Percentiles rank a stretch among this genome's conserved stretches.
phyloP scores from a whole-genome alignment of 2,329 filamentous ascomycete genomes.

The Penicillium sp. region DNA sequence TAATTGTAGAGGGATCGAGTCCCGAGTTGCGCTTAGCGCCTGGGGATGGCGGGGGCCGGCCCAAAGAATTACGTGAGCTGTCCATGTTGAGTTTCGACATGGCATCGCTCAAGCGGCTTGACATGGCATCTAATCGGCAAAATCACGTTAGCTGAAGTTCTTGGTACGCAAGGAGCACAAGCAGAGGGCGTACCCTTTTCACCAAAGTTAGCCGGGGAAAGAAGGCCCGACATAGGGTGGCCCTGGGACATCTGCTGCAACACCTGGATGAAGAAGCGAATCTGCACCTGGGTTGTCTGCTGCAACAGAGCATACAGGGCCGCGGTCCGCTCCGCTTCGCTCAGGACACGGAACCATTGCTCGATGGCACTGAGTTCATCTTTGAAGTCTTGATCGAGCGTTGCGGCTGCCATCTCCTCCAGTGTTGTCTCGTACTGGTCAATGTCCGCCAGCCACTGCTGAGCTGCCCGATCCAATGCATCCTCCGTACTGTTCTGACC shows the following conservation, averaged over 20 bases:
- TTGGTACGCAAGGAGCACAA: not conserved
- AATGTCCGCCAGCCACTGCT: conserved; percentile 98
- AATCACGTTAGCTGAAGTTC: conserved; percentile 14
- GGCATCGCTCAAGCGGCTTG: conserved; percentile 88
- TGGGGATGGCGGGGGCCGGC: conserved; percentile 73
- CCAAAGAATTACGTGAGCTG: conserved; percentile 79
- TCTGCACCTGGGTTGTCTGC: conserved; percentile 98
- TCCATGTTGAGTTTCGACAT: conserved; percentile 94
- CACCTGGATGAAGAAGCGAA: conserved; percentile 98
- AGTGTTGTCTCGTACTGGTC: conserved; percentile 98
- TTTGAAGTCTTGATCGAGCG: conserved; percentile 99
- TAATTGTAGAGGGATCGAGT: conserved; percentile 90
- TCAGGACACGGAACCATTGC: conserved; percentile 98
- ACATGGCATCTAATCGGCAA: conserved; percentile 76
- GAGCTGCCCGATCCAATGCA: conserved; percentile 85
- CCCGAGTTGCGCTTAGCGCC: conserved; percentile 87
- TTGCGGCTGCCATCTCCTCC: conserved; percentile 98
- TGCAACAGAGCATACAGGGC: conserved; percentile 93
- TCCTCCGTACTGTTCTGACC: conserved; percentile 72
- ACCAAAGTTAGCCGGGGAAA: conserved; percentile 88
- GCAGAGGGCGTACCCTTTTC: conserved; percentile 71
- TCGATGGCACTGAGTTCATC: conserved; percentile 98
- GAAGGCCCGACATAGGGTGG: conserved; percentile 91
- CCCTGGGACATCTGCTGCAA: conserved; percentile 98
- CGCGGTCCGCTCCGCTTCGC: conserved; percentile 92